These are phyloP conservation scores for Russula earlei DNA, from an alignment of 768 basidiomycete species.

Conservation along the genomic window DNA sequence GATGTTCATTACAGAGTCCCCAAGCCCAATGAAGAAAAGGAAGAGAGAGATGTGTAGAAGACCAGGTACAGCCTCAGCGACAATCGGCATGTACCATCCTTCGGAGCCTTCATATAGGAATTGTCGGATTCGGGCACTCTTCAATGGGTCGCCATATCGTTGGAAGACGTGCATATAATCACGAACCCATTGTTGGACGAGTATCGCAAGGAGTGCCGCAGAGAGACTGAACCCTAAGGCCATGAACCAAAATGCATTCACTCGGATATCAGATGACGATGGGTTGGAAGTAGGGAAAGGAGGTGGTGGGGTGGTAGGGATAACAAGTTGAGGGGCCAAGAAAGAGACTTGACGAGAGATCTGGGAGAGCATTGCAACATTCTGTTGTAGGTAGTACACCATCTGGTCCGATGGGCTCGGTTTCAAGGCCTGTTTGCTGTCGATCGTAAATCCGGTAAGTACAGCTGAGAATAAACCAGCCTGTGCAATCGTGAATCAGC, in stretches of 20 bases:
- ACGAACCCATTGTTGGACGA: slow-evolving; percentile 8
- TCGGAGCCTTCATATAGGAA: background rate
- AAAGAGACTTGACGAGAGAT: slow-evolving; percentile 4
- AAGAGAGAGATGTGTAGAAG: background rate
- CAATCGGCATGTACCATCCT: background rate
- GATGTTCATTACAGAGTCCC: slow-evolving; percentile 33
- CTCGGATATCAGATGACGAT: slow-evolving; percentile 28
- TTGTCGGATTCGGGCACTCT: background rate
- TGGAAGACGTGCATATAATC: background rate
- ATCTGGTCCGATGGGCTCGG: background rate
- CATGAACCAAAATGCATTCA: slow-evolving; percentile 26
- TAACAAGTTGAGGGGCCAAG: background rate
- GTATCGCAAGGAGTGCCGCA: slow-evolving; percentile 32
- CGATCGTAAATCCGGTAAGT: slow-evolving; percentile 3
- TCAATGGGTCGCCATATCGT: background rate
- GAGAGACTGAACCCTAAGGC: slow-evolving; percentile 28
- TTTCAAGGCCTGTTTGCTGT: background rate
- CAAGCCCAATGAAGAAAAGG: slow-evolving; percentile 19
- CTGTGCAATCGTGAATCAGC: background rate
- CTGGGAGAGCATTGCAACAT: background rate
- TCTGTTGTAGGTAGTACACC: background rate
- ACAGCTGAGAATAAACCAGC: slow-evolving; percentile 10
- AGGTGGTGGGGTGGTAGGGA: background rate
- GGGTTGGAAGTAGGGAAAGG: slow-evolving; percentile 11
- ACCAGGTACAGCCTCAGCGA: background rate